phyloP scores from a whole-genome alignment of 306 rosid genomes.

The Betula pendula region DNA sequence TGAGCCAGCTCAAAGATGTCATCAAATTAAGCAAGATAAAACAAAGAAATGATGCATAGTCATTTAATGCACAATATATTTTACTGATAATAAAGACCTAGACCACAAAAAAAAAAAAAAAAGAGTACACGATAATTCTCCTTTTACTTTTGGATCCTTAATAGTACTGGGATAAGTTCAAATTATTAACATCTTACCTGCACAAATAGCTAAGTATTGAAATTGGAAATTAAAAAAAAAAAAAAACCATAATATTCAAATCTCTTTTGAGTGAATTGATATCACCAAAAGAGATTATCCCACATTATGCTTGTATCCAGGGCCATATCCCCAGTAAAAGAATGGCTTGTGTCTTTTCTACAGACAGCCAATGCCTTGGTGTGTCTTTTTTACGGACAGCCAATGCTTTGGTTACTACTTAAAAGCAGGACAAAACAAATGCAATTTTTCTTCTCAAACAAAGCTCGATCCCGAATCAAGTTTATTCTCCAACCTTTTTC shows the following conservation, averaged over 20 bases:
- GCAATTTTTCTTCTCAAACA: background rate
- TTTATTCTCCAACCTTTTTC: background rate
- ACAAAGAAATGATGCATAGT: background rate
- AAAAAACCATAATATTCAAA: background rate
- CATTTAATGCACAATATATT: background rate
- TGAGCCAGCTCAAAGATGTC: constrained; percentile 26
- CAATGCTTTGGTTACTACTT: background rate
- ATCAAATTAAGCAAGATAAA: background rate
- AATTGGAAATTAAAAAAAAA: too few species aligned
- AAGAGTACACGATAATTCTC: background rate
- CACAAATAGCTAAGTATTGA: background rate
- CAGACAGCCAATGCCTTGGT: background rate
- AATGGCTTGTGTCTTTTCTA: too few species aligned
- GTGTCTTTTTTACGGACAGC: background rate
- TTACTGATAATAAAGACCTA: background rate
- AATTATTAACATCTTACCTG: background rate
- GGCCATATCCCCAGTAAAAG: too few species aligned
- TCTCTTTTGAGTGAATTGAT: background rate
- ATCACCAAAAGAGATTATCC: background rate
- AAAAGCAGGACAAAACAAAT: background rate
- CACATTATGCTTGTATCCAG: background rate
- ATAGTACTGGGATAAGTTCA: background rate
- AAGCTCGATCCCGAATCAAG: background rate
- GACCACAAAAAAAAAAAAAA: background rate
- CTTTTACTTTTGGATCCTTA: background rate